phyloP scores from a whole-genome alignment of 805 yeast species.

The Teunomyces funiuensis region DNA sequence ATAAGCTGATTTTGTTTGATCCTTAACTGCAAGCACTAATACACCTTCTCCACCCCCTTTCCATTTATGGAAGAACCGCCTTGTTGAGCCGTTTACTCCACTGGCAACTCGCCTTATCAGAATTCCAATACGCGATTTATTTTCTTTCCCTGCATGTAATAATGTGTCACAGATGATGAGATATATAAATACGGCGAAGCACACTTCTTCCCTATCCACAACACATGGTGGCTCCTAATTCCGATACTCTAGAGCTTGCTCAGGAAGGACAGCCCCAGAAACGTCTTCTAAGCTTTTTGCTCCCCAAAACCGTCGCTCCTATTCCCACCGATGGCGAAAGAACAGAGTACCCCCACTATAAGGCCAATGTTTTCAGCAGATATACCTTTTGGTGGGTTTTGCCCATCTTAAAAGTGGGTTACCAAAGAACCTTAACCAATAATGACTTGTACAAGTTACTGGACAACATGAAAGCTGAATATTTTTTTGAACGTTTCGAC shows the following conservation, averaged over 20 bases:
- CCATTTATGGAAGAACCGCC: too few relatives aligned
- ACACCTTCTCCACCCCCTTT: too few relatives aligned
- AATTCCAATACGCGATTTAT: too few relatives aligned
- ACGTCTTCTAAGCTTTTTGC: conserved; percentile 32
- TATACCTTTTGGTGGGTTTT: conserved; percentile 15
- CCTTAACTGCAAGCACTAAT: too few relatives aligned
- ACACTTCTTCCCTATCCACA: not conserved
- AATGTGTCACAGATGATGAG: too few relatives aligned
- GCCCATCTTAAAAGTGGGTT: conserved; percentile 6
- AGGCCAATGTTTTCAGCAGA: conserved; percentile 31
- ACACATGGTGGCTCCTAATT: not conserved
- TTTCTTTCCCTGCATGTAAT: too few relatives aligned
- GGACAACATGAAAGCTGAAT: conserved; percentile 5
- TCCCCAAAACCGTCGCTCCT: conserved; percentile 44
- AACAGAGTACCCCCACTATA: conserved; percentile 40
- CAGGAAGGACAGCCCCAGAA: conserved; percentile 22
- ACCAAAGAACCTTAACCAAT: conserved; percentile 6
- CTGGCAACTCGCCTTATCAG: too few relatives aligned
- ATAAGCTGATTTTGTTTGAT: too few relatives aligned
- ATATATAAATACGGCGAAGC: too few relatives aligned
- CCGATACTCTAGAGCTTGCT: not conserved
- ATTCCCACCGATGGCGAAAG: conserved; percentile 54
- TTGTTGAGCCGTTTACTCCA: too few relatives aligned
- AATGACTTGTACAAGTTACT: conserved; percentile 7
- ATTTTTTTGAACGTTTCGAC: not conserved